These are phyloP conservation scores for Emmonsiellopsis sp. DNA, from an alignment of 2,329 filamentous ascomycete species.

Conservation along the genomic window DNA sequence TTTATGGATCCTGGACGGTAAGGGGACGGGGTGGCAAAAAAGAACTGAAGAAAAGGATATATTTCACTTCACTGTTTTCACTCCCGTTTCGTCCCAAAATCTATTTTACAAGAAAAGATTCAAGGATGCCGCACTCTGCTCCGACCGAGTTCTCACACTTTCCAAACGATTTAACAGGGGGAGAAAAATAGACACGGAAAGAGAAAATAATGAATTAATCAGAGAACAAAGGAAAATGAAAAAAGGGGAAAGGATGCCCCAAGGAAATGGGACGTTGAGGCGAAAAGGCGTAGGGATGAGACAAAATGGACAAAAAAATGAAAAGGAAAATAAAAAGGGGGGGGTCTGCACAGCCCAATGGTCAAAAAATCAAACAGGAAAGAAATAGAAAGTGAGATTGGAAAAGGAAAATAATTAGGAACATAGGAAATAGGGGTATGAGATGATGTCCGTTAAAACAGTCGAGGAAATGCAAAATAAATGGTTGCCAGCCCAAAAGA, in stretches of 20 bases:
- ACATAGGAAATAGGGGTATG: conserved; percentile 4
- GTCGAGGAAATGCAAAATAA: background rate
- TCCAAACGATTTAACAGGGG: conserved; percentile 9
- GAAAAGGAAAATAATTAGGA: background rate
- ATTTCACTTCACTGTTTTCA: conserved; percentile 1
- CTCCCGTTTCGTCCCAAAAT: conserved; percentile 14
- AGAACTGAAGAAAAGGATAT: background rate
- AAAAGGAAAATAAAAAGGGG: conserved; percentile 11
- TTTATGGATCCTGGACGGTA: no score
- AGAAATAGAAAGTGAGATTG: conserved; percentile 1
- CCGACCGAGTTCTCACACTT: background rate
- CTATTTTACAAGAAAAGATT: conserved; percentile 24
- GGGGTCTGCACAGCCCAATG: conserved; percentile 9
- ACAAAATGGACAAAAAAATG: conserved; percentile 10
- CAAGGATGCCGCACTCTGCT: conserved; percentile 6
- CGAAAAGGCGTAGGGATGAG: conserved; percentile 1
- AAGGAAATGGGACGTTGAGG: conserved; percentile 3
- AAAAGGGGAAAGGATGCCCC: conserved; percentile 2
- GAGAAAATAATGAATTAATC: conserved; percentile 22
- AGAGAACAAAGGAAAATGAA: conserved; percentile 15
- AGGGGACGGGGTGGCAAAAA: no score
- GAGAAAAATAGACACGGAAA: conserved; percentile 16
- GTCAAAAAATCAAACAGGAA: background rate
- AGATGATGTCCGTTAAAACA: background rate
- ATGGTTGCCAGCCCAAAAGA: background rate